Conservation (phyloP, 768 basidiomycete genomes). For the Phylloporus scabripes region DNA sequence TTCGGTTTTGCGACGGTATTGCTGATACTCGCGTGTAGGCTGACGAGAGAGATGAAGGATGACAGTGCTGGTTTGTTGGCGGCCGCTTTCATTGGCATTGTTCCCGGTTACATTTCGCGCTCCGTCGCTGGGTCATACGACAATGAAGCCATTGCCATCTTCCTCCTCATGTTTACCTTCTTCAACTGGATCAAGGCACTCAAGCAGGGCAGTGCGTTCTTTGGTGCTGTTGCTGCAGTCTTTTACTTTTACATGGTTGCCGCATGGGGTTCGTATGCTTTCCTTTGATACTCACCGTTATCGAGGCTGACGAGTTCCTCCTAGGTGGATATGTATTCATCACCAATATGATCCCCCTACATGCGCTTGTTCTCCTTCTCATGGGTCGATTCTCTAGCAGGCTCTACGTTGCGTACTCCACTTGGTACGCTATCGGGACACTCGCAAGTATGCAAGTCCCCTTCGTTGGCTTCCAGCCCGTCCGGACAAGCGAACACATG, state of each 20-base stretch:
- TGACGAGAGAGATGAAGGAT: constrained; percentile 95
- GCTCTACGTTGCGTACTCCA: constrained; percentile 91
- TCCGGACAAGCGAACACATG: constrained; percentile 97
- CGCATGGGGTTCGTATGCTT: constrained; percentile 76
- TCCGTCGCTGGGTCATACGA: constrained; percentile 99
- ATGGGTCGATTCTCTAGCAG: constrained; percentile 95
- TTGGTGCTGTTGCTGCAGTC: constrained; percentile 82
- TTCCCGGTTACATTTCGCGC: constrained; percentile 97
- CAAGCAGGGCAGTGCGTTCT: constrained; percentile 89
- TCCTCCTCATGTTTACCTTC: constrained; percentile 99
- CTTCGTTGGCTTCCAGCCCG: constrained; percentile 99
- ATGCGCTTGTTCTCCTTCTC: constrained; percentile 87
- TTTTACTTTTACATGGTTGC: constrained; percentile 99
- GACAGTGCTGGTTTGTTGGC: constrained; percentile 94
- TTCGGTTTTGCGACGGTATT: background rate
- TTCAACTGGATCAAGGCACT: constrained; percentile 95
- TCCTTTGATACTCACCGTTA: background rate
- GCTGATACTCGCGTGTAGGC: constrained; percentile 44
- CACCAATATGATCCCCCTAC: constrained; percentile 99
- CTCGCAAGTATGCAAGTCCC: constrained; percentile 98
- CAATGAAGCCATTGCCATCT: constrained; percentile 99
- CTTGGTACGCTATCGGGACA: constrained; percentile 98
- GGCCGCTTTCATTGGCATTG: constrained; percentile 97
- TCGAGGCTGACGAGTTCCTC: constrained; percentile 7
- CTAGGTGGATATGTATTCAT: constrained; percentile 97